Evolutionary conservation across 495 filamentous ascomycete species (phyloP).

Genomic region (Aspergillus saccharolyticus): DNA sequence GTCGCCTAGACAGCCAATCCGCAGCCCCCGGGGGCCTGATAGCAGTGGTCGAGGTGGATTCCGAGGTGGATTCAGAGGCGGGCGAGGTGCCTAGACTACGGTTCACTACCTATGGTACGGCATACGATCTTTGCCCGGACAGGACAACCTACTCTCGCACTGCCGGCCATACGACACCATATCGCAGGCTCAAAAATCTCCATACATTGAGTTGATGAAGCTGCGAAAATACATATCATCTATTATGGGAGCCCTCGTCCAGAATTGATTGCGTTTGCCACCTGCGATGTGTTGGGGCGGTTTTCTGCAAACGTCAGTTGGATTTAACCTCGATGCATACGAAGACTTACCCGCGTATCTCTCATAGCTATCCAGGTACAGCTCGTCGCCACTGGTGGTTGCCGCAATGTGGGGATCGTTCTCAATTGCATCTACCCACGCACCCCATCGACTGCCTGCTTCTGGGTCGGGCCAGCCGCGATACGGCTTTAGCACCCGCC

Average conservation of each 20-base stretch:
- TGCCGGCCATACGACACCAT: not conserved
- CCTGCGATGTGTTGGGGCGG: slow-evolving; percentile 54
- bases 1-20: slow-evolving; percentile 53
- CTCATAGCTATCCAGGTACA: slow-evolving; percentile 71
- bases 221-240: not conserved
- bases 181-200: not conserved
- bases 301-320: slow-evolving; percentile 43
- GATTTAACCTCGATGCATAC: not conserved
- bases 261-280: slow-evolving; percentile 55
- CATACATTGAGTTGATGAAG: not conserved
- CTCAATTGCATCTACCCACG: slow-evolving; percentile 82
- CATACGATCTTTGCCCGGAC: slow-evolving; percentile 2
- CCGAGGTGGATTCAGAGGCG: slow-evolving; percentile 52
- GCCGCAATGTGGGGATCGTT: slow-evolving; percentile 63
- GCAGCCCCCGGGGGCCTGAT: slow-evolving; percentile 71
- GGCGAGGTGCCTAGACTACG: slow-evolving; percentile 31
- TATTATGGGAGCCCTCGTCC: slow-evolving; percentile 47
- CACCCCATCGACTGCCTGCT: slow-evolving; percentile 62
- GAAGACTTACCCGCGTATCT: slow-evolving; percentile 54
- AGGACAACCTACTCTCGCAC: not conserved
- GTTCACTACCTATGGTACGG: not conserved
- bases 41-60: slow-evolving; percentile 70
- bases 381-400: slow-evolving; percentile 69
- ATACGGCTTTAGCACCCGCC: slow-evolving; percentile 71
- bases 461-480: slow-evolving; percentile 73